These are phyloP conservation scores for Hapsidospora chrysogenum DNA, from an alignment of 495 filamentous ascomycete genomes.

Conservation along the genomic window DNA sequence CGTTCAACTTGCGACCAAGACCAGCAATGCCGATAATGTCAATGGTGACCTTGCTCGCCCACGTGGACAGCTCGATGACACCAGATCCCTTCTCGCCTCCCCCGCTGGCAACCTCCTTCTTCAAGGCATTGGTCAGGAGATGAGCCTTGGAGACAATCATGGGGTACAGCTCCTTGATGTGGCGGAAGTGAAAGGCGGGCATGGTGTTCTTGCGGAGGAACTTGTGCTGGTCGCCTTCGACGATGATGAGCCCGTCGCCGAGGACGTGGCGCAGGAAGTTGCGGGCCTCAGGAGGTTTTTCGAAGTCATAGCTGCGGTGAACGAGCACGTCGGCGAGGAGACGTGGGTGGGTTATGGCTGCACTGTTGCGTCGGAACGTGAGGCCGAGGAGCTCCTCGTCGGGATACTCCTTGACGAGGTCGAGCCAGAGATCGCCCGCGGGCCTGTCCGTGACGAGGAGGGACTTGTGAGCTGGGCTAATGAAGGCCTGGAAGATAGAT, in stretches of 20 bases:
- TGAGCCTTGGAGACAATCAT: constrained; percentile 60
- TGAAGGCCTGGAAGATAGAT: too few relatives aligned
- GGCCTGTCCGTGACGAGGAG: background rate
- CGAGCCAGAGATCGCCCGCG: background rate
- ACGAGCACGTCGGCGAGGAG: constrained; percentile 47
- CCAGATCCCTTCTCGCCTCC: constrained; percentile 20
- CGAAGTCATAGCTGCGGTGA: constrained; percentile 62
- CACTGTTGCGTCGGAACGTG: constrained; percentile 48
- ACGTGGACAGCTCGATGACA: constrained; percentile 49
- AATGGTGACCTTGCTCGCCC: constrained; percentile 59
- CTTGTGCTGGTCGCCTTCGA: constrained; percentile 78
- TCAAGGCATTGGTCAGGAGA: constrained; percentile 16
- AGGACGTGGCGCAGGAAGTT: constrained; percentile 43
- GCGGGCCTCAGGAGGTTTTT: constrained; percentile 47
- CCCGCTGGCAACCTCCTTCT: background rate
- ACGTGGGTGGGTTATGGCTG: constrained; percentile 50
- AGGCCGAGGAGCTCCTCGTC: background rate
- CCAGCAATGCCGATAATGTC: constrained; percentile 79
- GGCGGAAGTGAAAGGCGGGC: constrained; percentile 73
- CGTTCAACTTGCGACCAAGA: constrained; percentile 63
- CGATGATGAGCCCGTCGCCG: constrained; percentile 62
- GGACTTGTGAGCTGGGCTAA: background rate
- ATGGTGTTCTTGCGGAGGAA: constrained; percentile 62
- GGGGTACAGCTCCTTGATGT: constrained; percentile 75
- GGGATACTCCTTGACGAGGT: background rate